These are phyloP conservation scores for Penicillium herquei DNA, from an alignment of 495 filamentous ascomycete species.

Conservation along the genomic window DNA sequence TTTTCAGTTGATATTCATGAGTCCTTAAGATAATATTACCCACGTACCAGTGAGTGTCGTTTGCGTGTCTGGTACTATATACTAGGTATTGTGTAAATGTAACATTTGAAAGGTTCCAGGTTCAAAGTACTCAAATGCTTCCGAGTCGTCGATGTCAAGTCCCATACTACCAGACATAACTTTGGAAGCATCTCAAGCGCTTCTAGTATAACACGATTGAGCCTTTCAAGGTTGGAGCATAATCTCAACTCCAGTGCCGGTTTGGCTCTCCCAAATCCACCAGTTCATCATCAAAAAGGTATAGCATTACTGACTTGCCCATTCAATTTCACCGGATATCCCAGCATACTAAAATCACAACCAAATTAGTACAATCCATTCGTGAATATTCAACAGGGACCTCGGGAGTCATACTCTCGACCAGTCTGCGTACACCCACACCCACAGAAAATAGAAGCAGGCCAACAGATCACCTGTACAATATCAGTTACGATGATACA, in stretches of 20 bases:
- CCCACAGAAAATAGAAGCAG: conserved; percentile 57
- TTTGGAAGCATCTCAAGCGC: background rate
- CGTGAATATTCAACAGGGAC: background rate
- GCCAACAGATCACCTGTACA: conserved; percentile 55
- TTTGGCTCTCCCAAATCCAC: background rate
- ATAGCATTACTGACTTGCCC: conserved; percentile 53
- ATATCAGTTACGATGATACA: background rate
- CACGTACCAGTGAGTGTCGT: background rate
- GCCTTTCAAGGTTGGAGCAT: no score
- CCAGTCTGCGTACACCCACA: conserved; percentile 57
- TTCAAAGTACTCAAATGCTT: no score
- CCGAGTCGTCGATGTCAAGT: background rate
- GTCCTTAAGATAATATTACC: background rate
- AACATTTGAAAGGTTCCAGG: no score
- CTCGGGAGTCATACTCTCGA: conserved; percentile 51
- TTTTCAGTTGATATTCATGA: background rate
- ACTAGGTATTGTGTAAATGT: no score
- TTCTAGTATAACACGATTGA: background rate
- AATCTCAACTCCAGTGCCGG: no score
- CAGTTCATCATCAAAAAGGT: conserved; percentile 42
- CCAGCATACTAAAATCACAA: conserved; percentile 49
- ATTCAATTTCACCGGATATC: conserved; percentile 54
- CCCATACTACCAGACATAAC: background rate
- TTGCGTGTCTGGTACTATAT: no score
- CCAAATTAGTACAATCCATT: background rate